Conservation (phyloP, 164 flowering plant genomes). For the Nymphaea colorata region DNA sequence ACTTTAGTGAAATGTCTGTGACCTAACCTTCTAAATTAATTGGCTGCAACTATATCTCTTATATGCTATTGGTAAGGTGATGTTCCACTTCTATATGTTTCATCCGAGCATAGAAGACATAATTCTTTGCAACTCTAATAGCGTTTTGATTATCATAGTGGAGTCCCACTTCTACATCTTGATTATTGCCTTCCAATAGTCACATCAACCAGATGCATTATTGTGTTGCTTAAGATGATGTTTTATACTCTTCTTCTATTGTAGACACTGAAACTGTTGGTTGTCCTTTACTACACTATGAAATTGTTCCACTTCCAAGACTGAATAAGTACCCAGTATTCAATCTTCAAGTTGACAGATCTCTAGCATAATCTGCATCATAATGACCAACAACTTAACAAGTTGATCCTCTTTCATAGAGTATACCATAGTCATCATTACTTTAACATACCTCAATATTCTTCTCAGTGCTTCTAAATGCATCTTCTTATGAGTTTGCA, state of each 20-base stretch:
- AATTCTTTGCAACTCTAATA: slow-evolving; percentile 15
- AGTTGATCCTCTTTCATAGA: too few relatives aligned
- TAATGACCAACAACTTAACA: background rate
- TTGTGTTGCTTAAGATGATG: slow-evolving; percentile 7
- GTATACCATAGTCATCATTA: too few relatives aligned
- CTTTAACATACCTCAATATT: too few relatives aligned
- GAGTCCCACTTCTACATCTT: slow-evolving; percentile 5
- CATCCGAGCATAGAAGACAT: slow-evolving; percentile 12
- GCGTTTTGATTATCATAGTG: slow-evolving; percentile 14
- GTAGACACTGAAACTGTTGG: slow-evolving; percentile 11
- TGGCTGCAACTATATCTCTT: background rate
- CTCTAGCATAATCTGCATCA: background rate
- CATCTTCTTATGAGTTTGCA: too few relatives aligned
- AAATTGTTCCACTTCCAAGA: slow-evolving; percentile 2
- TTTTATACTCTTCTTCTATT: slow-evolving; percentile 7
- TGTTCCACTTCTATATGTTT: slow-evolving; percentile 8
- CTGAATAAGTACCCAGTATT: background rate
- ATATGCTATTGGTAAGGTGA: background rate
- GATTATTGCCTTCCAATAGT: slow-evolving; percentile 13
- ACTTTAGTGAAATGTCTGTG: background rate
- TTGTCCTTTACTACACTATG: slow-evolving; percentile 15
- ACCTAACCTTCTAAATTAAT: background rate
- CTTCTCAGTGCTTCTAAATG: too few relatives aligned
- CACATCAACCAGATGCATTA: slow-evolving; percentile 6
- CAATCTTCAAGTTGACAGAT: slow-evolving; percentile 1